Conservation (phyloP, 441 rosid genomes). For the Eruca vesicaria region DNA sequence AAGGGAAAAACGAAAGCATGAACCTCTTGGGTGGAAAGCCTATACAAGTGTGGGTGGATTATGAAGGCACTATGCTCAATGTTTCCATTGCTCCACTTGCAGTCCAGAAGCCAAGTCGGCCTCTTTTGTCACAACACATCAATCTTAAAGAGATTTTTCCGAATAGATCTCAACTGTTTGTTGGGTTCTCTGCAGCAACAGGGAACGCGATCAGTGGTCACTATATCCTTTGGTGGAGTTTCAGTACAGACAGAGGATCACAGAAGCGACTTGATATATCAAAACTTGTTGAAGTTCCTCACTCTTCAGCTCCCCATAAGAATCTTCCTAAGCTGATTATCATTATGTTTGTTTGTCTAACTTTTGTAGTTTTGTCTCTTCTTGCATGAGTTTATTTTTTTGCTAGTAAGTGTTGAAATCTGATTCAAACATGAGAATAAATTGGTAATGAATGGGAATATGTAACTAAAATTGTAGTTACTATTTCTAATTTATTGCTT, state of each 20-base stretch:
- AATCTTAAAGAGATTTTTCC: conserved; percentile 23
- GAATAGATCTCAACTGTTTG: conserved; percentile 18
- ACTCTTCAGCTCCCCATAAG: conserved; percentile 6
- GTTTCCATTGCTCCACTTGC: conserved; percentile 36
- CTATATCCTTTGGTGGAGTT: conserved; percentile 39
- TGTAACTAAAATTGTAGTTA: no score
- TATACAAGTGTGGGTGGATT: conserved; percentile 42
- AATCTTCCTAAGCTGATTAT: not conserved
- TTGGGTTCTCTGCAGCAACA: conserved; percentile 42
- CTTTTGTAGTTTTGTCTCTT: not conserved
- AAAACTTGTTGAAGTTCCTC: conserved; percentile 33
- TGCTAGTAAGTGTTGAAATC: conserved; percentile 31
- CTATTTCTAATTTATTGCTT: no score
- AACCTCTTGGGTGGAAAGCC: conserved; percentile 20
- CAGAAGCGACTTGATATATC: conserved; percentile 23
- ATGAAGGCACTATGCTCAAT: conserved; percentile 27
- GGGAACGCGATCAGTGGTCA: conserved; percentile 20
- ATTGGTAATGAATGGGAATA: no score
- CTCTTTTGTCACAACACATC: conserved; percentile 30
- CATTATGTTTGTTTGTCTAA: not conserved
- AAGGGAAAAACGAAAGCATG: conserved; percentile 6
- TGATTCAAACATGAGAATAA: no score
- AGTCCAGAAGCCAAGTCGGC: conserved; percentile 29
- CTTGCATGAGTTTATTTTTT: not conserved
- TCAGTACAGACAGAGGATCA: conserved; percentile 17